Percentiles rank a stretch among this genome's conserved stretches.
Evolutionary conservation across 1,139 yeast genomes (phyloP).

Genomic region (Hansenula sp.): DNA sequence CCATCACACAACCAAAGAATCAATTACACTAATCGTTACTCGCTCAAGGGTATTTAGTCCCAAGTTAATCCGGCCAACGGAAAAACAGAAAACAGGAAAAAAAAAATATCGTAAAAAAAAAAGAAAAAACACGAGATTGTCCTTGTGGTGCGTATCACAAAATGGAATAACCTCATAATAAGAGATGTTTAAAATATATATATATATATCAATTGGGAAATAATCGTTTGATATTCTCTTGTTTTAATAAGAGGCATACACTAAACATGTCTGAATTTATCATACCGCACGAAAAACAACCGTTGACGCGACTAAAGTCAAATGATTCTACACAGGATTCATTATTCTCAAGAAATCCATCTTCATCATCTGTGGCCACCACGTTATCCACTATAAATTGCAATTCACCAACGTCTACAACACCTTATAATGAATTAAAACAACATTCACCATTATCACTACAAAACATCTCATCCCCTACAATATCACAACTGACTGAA

Average conservation of each 20-base stretch:
- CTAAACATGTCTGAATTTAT: too few species aligned
- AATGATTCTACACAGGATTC: constrained; percentile 16
- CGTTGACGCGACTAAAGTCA: constrained; percentile 18
- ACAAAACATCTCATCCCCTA: background rate
- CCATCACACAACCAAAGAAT: too few species aligned
- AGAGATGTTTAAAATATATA: too few species aligned
- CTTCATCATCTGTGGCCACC: constrained; percentile 19
- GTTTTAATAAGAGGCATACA: too few species aligned
- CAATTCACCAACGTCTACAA: background rate
- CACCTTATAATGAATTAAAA: too few species aligned
- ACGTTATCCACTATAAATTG: background rate
- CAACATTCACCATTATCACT: constrained; percentile 3
- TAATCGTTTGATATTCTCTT: too few species aligned
- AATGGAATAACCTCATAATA: too few species aligned
- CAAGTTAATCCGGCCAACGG: too few species aligned
- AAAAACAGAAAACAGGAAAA: background rate
- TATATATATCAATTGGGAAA: too few species aligned
- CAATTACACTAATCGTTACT: too few species aligned
- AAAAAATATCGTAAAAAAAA: too few species aligned
- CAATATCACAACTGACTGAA: constrained; percentile 12
- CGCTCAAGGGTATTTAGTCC: too few species aligned
- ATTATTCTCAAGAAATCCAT: constrained; percentile 20
- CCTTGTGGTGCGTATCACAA: background rate
- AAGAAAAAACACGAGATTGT: constrained; percentile 3
- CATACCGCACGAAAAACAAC: constrained; percentile 1